Percentiles rank a stretch among this genome's conserved stretches.
Conservation (phyloP, 208 protist species). For the Acanthamoeba triangularis region DNA sequence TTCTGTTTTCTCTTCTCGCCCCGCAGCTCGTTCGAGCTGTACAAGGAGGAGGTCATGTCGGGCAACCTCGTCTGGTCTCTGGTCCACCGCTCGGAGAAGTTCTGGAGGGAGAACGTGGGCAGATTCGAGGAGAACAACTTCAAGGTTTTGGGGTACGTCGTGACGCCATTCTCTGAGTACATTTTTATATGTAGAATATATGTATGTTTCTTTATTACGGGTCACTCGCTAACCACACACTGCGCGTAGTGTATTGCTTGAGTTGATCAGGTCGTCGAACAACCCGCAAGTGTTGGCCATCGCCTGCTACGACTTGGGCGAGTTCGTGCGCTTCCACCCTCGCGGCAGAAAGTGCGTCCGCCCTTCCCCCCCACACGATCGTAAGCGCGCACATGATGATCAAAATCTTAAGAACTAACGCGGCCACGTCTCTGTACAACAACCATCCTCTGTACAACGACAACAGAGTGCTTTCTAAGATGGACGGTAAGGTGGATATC, state of each 20-base stretch:
- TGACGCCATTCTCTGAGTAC: no score
- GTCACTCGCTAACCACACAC: no score
- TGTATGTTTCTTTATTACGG: no score
- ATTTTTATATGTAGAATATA: background rate
- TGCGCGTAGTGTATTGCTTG: conserved; percentile 54
- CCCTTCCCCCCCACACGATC: background rate
- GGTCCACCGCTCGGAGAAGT: conserved; percentile 89
- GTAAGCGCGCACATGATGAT: no score
- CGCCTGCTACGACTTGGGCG: conserved; percentile 89
- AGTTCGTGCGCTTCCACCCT: conserved; percentile 89
- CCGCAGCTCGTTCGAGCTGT: conserved; percentile 85
- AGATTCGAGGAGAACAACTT: conserved; percentile 87
- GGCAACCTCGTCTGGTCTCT: conserved; percentile 89
- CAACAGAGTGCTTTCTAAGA: conserved; percentile 80
- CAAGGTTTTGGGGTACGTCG: background rate
- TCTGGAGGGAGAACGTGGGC: conserved; percentile 90
- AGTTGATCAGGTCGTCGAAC: conserved; percentile 71
- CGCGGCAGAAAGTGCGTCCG: conserved; percentile 83
- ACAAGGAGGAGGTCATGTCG: conserved; percentile 84
- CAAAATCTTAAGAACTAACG: background rate
- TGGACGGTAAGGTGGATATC: conserved; percentile 87
- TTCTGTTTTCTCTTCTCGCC: background rate
- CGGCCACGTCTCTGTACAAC: background rate
- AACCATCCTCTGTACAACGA: background rate
- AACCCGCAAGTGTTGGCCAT: conserved; percentile 85